phyloP scores from a whole-genome alignment of 768 basidiomycete genomes.

The Cytidiella melzeri region DNA sequence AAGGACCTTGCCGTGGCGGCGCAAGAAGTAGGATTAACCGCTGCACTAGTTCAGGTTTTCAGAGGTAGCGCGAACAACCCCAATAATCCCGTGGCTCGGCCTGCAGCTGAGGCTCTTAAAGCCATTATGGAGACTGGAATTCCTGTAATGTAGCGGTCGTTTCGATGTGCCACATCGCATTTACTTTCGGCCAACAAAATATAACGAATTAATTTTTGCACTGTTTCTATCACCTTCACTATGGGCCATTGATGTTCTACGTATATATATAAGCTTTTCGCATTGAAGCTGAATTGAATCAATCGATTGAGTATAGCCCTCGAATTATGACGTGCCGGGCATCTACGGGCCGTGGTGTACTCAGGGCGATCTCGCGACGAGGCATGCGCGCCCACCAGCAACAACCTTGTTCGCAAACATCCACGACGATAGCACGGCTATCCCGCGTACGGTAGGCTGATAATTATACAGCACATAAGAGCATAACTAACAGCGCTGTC shows the following conservation, averaged over 20 bases:
- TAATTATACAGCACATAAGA: too few species aligned
- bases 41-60: conserved; percentile 45
- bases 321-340: background rate
- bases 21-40: conserved; percentile 45
- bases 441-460: too few species aligned
- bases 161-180: background rate
- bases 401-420: background rate
- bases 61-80: conserved; percentile 33
- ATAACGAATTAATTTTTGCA: too few species aligned
- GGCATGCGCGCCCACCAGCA: background rate
- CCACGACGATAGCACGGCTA: background rate
- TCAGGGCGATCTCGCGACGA: background rate
- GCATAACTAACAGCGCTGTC: too few species aligned
- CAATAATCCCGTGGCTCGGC: conserved; percentile 35
- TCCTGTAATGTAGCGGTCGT: conserved; percentile 8
- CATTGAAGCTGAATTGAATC: too few species aligned
- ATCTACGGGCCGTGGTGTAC: background rate
- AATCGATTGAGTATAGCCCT: too few species aligned
- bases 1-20: conserved; percentile 46
- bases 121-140: conserved; percentile 28
- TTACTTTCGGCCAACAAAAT: too few species aligned
- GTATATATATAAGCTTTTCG: too few species aligned
- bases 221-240: too few species aligned
- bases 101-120: conserved; percentile 48
- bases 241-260: too few species aligned